These are phyloP conservation scores for Francoa sonchifolia DNA, from an alignment of 441 rosid genomes.

Conservation along the genomic window DNA sequence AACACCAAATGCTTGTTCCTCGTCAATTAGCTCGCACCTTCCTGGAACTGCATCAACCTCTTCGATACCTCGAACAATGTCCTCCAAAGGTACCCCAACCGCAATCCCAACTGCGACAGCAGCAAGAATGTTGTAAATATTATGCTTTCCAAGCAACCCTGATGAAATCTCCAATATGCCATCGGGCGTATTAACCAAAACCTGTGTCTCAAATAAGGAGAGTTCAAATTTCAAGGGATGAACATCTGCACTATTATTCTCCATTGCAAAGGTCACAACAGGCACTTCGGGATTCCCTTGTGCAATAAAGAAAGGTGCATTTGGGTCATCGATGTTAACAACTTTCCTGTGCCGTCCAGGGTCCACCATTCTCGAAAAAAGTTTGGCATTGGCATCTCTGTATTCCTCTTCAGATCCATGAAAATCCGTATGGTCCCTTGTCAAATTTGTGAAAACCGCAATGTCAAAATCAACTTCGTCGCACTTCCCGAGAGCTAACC, in stretches of 20 bases:
- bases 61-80: conserved; percentile 82
- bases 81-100: conserved; percentile 85
- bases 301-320: conserved; percentile 54
- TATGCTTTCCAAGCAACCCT: conserved; percentile 76
- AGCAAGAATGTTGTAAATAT: conserved; percentile 79
- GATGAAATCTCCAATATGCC: conserved; percentile 88
- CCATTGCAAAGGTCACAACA: conserved; percentile 81
- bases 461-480: conserved; percentile 78
- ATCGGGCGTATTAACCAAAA: conserved; percentile 71
- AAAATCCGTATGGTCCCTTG: conserved; percentile 41
- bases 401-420: conserved; percentile 63
- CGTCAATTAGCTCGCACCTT: conserved; percentile 88
- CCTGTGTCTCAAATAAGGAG: conserved; percentile 79
- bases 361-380: conserved; percentile 79
- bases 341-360: conserved; percentile 86
- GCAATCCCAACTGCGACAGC: conserved; percentile 91
- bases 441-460: conserved; percentile 73
- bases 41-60: conserved; percentile 94
- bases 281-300: conserved; percentile 78
- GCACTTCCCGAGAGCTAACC: conserved; percentile 53
- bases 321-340: conserved; percentile 75
- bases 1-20: conserved; percentile 90
- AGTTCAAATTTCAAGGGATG: conserved; percentile 71
- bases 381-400: conserved; percentile 66
- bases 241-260: conserved; percentile 75